Percentiles rank a stretch among this genome's conserved stretches.
These are phyloP conservation scores for Aspergillus kassunensis DNA, from an alignment of 495 filamentous ascomycete genomes.

Conservation along the genomic window DNA sequence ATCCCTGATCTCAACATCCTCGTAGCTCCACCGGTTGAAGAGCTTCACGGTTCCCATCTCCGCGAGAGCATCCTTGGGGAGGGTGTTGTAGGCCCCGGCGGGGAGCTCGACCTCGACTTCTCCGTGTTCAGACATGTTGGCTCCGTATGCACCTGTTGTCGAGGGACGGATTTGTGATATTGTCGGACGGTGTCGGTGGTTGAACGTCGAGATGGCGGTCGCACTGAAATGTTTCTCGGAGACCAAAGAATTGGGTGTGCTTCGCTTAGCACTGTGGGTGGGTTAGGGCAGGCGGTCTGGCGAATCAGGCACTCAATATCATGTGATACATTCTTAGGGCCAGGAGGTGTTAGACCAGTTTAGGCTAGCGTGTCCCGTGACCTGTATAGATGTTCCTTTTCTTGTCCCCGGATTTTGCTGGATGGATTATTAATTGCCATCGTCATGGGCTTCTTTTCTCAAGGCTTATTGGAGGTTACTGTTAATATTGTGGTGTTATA, in stretches of 20 bases:
- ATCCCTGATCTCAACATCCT: conserved; percentile 98
- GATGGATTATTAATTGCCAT: too few species aligned
- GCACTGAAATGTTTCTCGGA: conserved; percentile 30
- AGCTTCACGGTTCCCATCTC: conserved; percentile 95
- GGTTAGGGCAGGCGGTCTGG: conserved; percentile 35
- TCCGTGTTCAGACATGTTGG: conserved; percentile 91
- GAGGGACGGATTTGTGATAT: conserved; percentile 39
- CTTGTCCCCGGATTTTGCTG: background rate
- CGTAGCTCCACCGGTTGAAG: conserved; percentile 97
- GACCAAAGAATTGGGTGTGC: conserved; percentile 38
- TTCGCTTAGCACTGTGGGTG: conserved; percentile 45
- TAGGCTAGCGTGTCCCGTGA: background rate
- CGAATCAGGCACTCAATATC: conserved; percentile 19
- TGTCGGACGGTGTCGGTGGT: conserved; percentile 44
- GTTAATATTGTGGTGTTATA: too few species aligned
- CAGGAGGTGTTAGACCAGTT: background rate
- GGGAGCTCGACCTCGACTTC: conserved; percentile 88
- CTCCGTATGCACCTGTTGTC: conserved; percentile 39
- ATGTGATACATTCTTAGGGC: conserved; percentile 18
- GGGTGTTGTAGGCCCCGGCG: conserved; percentile 62
- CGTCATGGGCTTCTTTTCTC: too few species aligned
- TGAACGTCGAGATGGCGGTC: conserved; percentile 32
- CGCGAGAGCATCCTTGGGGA: conserved; percentile 89
- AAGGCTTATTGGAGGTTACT: too few species aligned
- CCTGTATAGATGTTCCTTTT: background rate